These are phyloP conservation scores for Boletus vermiculosoides DNA, from an alignment of 768 basidiomycete species.

Conservation along the genomic window DNA sequence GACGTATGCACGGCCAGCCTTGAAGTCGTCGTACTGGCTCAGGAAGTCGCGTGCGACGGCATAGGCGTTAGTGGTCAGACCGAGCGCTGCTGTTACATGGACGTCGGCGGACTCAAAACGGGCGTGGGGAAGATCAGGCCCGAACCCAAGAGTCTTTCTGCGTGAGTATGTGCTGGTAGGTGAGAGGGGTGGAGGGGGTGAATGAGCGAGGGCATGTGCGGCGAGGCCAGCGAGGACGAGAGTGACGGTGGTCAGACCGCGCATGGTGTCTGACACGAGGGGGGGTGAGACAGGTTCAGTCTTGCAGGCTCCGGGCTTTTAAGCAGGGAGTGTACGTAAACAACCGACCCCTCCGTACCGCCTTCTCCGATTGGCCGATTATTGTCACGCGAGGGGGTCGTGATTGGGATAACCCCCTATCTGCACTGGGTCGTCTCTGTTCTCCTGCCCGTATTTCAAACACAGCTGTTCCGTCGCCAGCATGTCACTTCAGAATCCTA, in stretches of 20 bases:
- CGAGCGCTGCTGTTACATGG: constrained; percentile 37
- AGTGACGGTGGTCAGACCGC: constrained; percentile 63
- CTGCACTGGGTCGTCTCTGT: constrained; percentile 6
- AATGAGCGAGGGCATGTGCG: constrained; percentile 51
- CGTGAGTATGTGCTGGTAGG: constrained; percentile 9
- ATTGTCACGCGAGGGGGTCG: constrained; percentile 21
- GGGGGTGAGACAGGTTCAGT: background rate
- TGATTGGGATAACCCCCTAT: constrained; percentile 11
- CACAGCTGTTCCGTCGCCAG: background rate
- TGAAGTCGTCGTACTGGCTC: constrained; percentile 36
- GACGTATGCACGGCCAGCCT: constrained; percentile 43
- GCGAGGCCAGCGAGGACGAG: constrained; percentile 60
- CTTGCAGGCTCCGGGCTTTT: constrained; percentile 6
- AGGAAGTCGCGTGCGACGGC: constrained; percentile 63
- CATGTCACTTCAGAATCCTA: background rate
- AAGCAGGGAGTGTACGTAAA: constrained; percentile 22
- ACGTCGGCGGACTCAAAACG: constrained; percentile 53
- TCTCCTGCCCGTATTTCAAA: background rate
- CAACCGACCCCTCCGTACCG: constrained; percentile 1
- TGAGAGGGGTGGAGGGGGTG: constrained; percentile 15
- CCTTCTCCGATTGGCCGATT: constrained; percentile 19
- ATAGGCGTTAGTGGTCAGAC: constrained; percentile 44
- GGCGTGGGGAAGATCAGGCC: constrained; percentile 74
- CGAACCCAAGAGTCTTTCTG: constrained; percentile 90
- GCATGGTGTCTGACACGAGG: constrained; percentile 42